These are phyloP conservation scores for Sporisorium iseilematis-ciliati DNA, from an alignment of 1,284 basidiomycete species.

Conservation along the genomic window DNA sequence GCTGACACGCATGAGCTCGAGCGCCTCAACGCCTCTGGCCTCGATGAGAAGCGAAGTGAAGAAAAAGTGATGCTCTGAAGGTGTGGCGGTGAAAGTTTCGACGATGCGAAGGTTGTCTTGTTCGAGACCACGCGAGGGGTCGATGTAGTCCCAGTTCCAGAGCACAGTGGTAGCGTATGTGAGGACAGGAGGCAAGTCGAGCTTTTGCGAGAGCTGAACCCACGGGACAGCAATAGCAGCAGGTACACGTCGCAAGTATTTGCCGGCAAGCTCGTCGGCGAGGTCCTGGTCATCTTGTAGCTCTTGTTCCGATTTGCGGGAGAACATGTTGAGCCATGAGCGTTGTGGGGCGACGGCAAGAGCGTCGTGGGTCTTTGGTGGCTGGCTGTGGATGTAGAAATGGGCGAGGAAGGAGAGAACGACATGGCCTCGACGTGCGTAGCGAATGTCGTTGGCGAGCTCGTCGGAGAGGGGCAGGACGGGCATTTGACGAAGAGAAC, in stretches of 20 bases:
- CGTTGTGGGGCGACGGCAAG: slow-evolving; percentile 8
- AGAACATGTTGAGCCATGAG: slow-evolving; percentile 44
- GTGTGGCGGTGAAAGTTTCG: slow-evolving; percentile 82
- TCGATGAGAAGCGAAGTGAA: slow-evolving; percentile 90
- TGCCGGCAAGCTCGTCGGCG: slow-evolving; percentile 48
- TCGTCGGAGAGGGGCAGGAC: slow-evolving; percentile 47
- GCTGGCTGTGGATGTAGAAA: slow-evolving; percentile 84
- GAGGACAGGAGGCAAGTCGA: slow-evolving; percentile 88
- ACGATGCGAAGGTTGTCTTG: slow-evolving; percentile 71
- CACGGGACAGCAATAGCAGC: slow-evolving; percentile 78
- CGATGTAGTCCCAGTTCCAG: slow-evolving; percentile 82
- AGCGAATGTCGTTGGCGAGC: slow-evolving; percentile 58
- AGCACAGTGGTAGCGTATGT: slow-evolving; percentile 94
- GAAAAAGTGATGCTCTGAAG: slow-evolving; percentile 91
- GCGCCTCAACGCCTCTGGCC: slow-evolving; percentile 85
- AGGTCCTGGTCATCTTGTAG: slow-evolving; percentile 46
- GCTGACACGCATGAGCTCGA: slow-evolving; percentile 85
- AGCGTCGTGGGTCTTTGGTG: slow-evolving; percentile 52
- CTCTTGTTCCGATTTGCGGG: slow-evolving; percentile 29
- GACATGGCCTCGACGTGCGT: slow-evolving; percentile 79
- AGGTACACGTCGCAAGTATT: slow-evolving; percentile 76
- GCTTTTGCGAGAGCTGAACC: slow-evolving; percentile 78
- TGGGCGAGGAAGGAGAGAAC: slow-evolving; percentile 88
- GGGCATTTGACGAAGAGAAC: slow-evolving; percentile 72
- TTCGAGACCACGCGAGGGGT: slow-evolving; percentile 62